These are phyloP conservation scores for Candida pseudoviswanathii DNA, from an alignment of 1,139 yeast species.

Conservation along the genomic window DNA sequence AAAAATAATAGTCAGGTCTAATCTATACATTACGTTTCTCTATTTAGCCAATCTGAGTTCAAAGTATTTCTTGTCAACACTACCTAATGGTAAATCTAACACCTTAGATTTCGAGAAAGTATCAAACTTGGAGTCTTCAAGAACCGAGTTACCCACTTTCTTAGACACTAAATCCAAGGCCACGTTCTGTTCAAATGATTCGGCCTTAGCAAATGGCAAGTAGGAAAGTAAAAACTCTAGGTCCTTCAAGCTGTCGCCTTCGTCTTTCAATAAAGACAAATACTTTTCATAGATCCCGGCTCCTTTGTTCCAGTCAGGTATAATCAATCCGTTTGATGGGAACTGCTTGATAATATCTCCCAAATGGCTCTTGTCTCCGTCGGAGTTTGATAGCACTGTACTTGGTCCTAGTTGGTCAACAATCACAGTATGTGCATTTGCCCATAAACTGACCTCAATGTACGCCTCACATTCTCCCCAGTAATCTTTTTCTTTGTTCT, in stretches of 20 bases:
- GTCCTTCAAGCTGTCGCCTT: slow-evolving; percentile 14
- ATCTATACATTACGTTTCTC: background rate
- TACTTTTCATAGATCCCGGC: slow-evolving; percentile 59
- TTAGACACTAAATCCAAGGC: slow-evolving; percentile 57
- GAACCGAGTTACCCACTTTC: slow-evolving; percentile 44
- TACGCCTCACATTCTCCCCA: slow-evolving; percentile 65
- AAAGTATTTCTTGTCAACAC: slow-evolving; percentile 48
- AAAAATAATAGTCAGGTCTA: background rate
- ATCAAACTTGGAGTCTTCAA: slow-evolving; percentile 22
- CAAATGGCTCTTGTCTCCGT: slow-evolving; percentile 36
- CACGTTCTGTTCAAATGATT: slow-evolving; percentile 37
- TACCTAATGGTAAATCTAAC: slow-evolving; percentile 44
- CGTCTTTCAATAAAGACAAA: slow-evolving; percentile 27
- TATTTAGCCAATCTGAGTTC: slow-evolving; percentile 15
- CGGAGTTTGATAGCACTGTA: slow-evolving; percentile 51
- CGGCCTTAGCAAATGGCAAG: slow-evolving; percentile 39
- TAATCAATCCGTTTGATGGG: slow-evolving; percentile 43
- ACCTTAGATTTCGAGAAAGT: slow-evolving; percentile 27
- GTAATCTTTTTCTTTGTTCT: slow-evolving; percentile 38
- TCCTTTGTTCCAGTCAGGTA: slow-evolving; percentile 62
- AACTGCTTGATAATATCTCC: slow-evolving; percentile 45
- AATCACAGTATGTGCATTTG: slow-evolving; percentile 65
- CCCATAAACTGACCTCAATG: slow-evolving; percentile 60
- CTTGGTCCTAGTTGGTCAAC: slow-evolving; percentile 67
- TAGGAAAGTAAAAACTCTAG: slow-evolving; percentile 42